Evolutionary conservation across 1,284 basidiomycete species (phyloP).

Genomic region (Phylloboletellus chloephorus): DNA sequence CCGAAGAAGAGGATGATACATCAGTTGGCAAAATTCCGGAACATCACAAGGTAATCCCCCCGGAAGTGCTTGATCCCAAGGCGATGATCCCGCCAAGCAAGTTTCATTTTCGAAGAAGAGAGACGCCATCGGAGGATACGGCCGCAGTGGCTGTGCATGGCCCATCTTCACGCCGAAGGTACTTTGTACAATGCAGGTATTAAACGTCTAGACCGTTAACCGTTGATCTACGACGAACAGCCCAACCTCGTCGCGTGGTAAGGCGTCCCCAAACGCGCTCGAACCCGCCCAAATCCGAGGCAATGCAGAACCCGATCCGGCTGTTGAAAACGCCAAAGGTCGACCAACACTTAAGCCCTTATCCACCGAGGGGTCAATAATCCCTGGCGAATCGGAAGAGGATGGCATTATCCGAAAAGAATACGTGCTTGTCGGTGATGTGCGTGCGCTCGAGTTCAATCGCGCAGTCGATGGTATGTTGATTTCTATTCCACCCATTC

Average conservation of each 20-base stretch:
- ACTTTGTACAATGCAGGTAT: neutral
- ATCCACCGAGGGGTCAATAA: constrained; percentile 60
- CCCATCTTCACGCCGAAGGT: constrained; percentile 21
- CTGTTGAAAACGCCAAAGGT: constrained; percentile 14
- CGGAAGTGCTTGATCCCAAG: constrained; percentile 70
- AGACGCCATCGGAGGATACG: constrained; percentile 19
- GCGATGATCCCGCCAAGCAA: constrained; percentile 75
- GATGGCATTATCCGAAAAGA: constrained; percentile 68
- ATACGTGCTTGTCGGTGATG: constrained; percentile 75
- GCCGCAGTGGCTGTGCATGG: neutral
- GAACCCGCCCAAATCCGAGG: constrained; percentile 14
- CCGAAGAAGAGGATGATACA: constrained; percentile 30
- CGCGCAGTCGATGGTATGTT: constrained; percentile 67
- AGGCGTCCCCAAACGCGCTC: constrained; percentile 9
- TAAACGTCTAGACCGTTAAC: neutral
- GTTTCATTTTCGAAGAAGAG: constrained; percentile 57
- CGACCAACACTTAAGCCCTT: constrained; percentile 31
- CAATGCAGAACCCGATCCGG: constrained; percentile 8
- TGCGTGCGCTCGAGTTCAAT: constrained; percentile 69
- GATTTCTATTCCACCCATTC: neutral
- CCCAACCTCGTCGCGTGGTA: constrained; percentile 17
- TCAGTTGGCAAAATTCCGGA: constrained; percentile 46
- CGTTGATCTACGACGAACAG: constrained; percentile 9
- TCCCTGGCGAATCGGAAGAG: constrained; percentile 79
- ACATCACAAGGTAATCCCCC: constrained; percentile 62